Base-by-base conservation (phyloP, 805 yeast species). In the Metschnikowia continentalis region DNA sequence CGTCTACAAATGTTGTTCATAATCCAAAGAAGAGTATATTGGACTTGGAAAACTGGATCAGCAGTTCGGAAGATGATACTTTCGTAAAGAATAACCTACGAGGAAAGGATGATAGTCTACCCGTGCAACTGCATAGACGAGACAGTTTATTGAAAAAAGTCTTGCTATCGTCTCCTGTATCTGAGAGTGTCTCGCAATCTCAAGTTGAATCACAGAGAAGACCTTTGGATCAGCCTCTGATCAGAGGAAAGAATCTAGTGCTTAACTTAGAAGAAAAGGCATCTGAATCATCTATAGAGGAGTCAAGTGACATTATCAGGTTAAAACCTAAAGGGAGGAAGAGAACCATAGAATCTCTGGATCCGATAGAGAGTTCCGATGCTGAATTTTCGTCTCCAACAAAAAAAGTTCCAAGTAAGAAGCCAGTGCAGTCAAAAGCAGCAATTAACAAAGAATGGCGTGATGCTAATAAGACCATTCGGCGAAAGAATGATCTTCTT, bases 401-500 rank as follows among this genome's bases (percentile, higher is more conserved):
- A 17, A 48, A 41, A 55, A 45, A 23, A 46, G 20, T 33, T 6
- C 32, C 41, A 11, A 30, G 26, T 13, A 13, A 43, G 6, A 48
- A 38, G 46, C 6, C 36, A 19, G 47, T 38, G 35, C 42, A 26
- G 14, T 33, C n/a, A 3, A 42, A 32, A n/a, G 58, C 52, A 6
- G 48, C 48, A 8, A 52, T 54, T 37, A 46, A 51, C 19, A 69
- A 70, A 41, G 69, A 70, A 22, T 57, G 74, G 46, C 62, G 61
- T 5, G 69, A 64, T 10, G 76, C 67, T 6, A 74, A 74, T 50
- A 67, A 57, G 49, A 66, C 62, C 3, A 63, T 63, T 2, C 63
- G 82, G 46, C 65, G 75, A 20, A 81, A 77, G 58, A 81, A 74
- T 6, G 84, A 80, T 35, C 65, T 83, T 3, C 61, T 81, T 30